Evolutionary conservation across 108 stramenopile genomes (phyloP).

Genomic region (Fistulifera pelliculosa): DNA sequence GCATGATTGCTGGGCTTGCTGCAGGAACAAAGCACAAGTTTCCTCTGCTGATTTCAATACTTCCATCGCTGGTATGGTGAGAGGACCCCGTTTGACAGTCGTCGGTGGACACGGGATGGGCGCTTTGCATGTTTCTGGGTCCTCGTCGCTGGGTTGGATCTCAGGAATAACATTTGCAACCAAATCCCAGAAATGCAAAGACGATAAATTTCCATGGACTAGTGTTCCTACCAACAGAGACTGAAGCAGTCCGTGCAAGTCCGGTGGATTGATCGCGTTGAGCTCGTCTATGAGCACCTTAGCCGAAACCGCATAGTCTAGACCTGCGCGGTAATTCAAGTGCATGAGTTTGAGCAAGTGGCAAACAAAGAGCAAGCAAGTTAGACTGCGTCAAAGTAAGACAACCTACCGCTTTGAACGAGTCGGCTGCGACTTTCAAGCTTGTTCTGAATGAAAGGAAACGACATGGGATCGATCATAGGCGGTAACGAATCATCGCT

Average conservation of each 20-base stretch:
- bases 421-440: conserved; percentile 19
- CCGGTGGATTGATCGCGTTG: neutral
- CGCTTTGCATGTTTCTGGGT: conserved; percentile 21
- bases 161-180: conserved; percentile 17
- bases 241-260: neutral
- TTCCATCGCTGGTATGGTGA: conserved; percentile 8
- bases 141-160: conserved; percentile 5
- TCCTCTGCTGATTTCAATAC: conserved; percentile 6
- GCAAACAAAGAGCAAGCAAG: no score
- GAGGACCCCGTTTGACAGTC: conserved; percentile 8
- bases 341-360: no score
- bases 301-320: conserved; percentile 33
- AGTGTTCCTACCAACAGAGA: conserved; percentile 33
- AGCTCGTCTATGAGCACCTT: conserved; percentile 14
- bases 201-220: conserved; percentile 41
- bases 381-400: no score
- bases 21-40: neutral
- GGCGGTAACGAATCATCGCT: conserved; percentile 4
- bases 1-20: conserved; percentile 1
- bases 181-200: conserved; percentile 43
- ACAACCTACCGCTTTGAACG: conserved; percentile 28
- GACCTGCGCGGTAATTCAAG: neutral
- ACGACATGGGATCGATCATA: conserved; percentile 44
- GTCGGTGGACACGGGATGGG: conserved; percentile 51
- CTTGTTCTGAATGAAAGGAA: conserved; percentile 40